phyloP scores from a whole-genome alignment of 2,329 filamentous ascomycete species.

The Xylaria sp. region DNA sequence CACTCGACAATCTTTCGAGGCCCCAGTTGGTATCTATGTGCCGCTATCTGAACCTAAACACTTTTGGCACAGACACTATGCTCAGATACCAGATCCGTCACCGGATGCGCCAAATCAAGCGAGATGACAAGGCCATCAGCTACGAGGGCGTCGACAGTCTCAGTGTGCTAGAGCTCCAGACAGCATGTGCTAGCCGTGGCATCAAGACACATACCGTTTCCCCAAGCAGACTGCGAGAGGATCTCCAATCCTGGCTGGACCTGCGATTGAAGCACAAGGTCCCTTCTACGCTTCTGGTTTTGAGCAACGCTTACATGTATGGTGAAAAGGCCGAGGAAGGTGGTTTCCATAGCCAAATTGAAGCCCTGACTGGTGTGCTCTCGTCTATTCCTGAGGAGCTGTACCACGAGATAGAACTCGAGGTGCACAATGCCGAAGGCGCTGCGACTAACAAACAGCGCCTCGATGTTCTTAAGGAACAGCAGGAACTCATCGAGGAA shows the following conservation, averaged over 20 bases:
- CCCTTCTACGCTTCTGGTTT: constrained; percentile 93
- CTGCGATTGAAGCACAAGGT: constrained; percentile 92
- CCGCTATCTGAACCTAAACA: constrained; percentile 97
- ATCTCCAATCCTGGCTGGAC: constrained; percentile 93
- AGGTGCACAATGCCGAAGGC: constrained; percentile 96
- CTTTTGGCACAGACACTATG: constrained; percentile 97
- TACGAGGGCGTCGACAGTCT: constrained; percentile 94
- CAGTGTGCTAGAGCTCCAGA: constrained; percentile 92
- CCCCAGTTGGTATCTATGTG: constrained; percentile 98
- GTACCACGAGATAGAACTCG: constrained; percentile 99
- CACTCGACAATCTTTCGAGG: constrained; percentile 93
- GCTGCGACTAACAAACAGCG: constrained; percentile 99
- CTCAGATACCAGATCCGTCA: constrained; percentile 96
- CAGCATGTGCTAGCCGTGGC: constrained; percentile 89
- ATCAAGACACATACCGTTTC: constrained; percentile 93
- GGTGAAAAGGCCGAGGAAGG: constrained; percentile 78
- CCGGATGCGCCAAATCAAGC: constrained; percentile 99
- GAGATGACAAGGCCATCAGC: constrained; percentile 92
- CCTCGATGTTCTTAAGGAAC: constrained; percentile 96
- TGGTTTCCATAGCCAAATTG: constrained; percentile 89
- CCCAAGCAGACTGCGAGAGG: constrained; percentile 85
- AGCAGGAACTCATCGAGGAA: constrained; percentile 97
- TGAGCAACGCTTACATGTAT: constrained; percentile 99
- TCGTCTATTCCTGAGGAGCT: constrained; percentile 97
- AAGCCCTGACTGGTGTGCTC: constrained; percentile 90